Evolutionary conservation across 83 land plant genomes (phyloP), one percentile per base, ranked within the genome.

Genomic region (Isoetes engelmannii): DNA sequence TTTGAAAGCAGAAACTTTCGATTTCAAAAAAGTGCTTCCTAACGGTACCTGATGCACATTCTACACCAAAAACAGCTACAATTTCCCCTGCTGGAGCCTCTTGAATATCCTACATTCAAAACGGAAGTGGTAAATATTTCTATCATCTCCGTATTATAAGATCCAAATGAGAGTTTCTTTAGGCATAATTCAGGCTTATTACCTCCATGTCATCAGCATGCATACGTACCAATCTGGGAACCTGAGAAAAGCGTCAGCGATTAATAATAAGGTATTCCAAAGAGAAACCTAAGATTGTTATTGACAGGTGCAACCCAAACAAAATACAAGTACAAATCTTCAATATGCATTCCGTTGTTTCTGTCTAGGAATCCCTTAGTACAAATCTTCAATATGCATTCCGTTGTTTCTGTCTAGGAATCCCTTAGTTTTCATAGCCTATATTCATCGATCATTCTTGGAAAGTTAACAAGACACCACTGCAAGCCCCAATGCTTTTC

Each of bases 151-250:
- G 43, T 7, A 63, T 56, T 13, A 68, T 57, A 48, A 48, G 57
- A 76, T 0, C 7, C 74, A 61, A 5, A 42, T 49, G 69, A 50
- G 56, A 75, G 12, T 37, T 55, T 58, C 57, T 7, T 10, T 54
- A 56, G 19, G 21, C 63, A 54, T 4, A 47, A 42, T 4, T 44
- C 15, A 75, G 55, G 12, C 3, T 15, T 51, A 93, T 67, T 55
- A 95, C 97, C 94, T 95, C 99, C 99, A 95, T 95, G 63, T 95
- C 99, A 84, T 95, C 81, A 21, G 97, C 82, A 73, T 95, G 99
- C 99, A 95, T 91, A 59, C 93, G 86, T 9, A 91, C 97, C 56
- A 95, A 81, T 45, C 97, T 89, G 49, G 97, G 97, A 68, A 95
- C 91, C 97, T 92, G 76, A 13, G 6, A n/a, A n/a, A 50, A 8